Evolutionary conservation across 495 filamentous ascomycete species (phyloP).

Genomic region (Penicillium parvum): DNA sequence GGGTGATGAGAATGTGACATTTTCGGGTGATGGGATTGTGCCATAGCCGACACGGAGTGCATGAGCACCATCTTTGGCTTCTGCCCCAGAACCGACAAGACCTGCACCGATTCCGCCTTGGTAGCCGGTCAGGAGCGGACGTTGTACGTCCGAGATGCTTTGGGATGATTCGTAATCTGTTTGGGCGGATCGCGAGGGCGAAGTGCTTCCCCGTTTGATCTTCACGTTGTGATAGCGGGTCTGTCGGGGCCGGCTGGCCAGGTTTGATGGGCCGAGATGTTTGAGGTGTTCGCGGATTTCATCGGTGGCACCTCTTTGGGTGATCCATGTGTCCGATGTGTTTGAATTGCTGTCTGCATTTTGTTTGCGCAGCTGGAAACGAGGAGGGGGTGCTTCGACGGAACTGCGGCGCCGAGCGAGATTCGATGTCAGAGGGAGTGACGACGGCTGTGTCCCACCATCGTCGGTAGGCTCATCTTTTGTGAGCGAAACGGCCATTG

Average conservation of each 20-base stretch:
- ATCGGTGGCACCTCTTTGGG: constrained; percentile 38
- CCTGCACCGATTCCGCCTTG: constrained; percentile 51
- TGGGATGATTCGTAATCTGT: constrained; percentile 34
- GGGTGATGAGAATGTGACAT: not conserved
- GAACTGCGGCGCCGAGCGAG: constrained; percentile 33
- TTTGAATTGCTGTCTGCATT: constrained; percentile 28
- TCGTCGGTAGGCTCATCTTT: constrained; percentile 39
- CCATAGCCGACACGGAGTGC: constrained; percentile 65
- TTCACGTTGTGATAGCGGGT: constrained; percentile 89
- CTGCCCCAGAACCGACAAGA: constrained; percentile 46
- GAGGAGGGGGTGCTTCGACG: constrained; percentile 50
- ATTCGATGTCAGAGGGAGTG: constrained; percentile 7
- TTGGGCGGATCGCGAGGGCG: constrained; percentile 36
- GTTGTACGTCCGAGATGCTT: constrained; percentile 26
- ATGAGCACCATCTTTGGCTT: constrained; percentile 66
- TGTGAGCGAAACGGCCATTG: constrained; percentile 21
- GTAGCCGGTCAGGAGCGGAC: constrained; percentile 18
- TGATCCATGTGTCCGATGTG: constrained; percentile 27
- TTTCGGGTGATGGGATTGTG: constrained; percentile 31
- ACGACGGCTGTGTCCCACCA: constrained; percentile 17
- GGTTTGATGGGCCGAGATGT: constrained; percentile 88
- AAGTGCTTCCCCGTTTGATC: constrained; percentile 66
- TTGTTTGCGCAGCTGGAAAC: constrained; percentile 39
- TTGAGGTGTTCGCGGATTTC: constrained; percentile 82
- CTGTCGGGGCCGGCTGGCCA: constrained; percentile 73